phyloP scores from a whole-genome alignment of 2,329 filamentous ascomycete species.

The Stachybotrys chartarum region DNA sequence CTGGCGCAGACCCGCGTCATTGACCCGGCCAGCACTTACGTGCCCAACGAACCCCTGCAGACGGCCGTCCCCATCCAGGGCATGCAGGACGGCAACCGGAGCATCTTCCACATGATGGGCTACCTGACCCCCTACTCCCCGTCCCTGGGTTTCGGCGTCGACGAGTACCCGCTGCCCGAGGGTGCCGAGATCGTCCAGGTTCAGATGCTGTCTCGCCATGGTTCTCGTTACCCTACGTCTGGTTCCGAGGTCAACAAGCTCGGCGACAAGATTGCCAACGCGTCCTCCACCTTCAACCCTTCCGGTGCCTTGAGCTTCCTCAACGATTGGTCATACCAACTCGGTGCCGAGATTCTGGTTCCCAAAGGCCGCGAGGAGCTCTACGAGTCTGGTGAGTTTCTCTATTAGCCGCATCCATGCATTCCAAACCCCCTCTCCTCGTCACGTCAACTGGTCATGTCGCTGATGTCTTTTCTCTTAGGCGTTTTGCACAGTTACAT shows the following conservation, averaged over 20 bases:
- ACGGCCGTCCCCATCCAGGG: conserved; percentile 62
- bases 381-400: conserved; percentile 50
- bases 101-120: conserved; percentile 66
- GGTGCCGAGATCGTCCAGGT: conserved; percentile 64
- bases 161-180: conserved; percentile 61
- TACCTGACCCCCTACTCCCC: conserved; percentile 61
- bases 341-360: conserved; percentile 66
- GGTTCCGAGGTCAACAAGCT: conserved; percentile 47
- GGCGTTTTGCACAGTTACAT: conserved; percentile 66
- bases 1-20: conserved; percentile 64
- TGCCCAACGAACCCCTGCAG: conserved; percentile 63
- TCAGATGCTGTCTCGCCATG: conserved; percentile 66
- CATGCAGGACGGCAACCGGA: conserved; percentile 46
- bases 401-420: background rate
- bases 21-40: conserved; percentile 56
- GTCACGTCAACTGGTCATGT: too few species aligned
- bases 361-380: conserved; percentile 67
- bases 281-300: conserved; percentile 45
- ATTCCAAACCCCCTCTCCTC: conserved; percentile 1
- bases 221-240: conserved; percentile 63
- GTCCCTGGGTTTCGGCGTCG: conserved; percentile 65
- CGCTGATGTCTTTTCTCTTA: conserved; percentile 7
- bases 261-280: conserved; percentile 50
- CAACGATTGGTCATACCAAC: conserved; percentile 59
- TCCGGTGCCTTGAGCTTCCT: conserved; percentile 57